Conservation (phyloP, 2,329 filamentous ascomycete species). For the Lachnellula occidentalis region DNA sequence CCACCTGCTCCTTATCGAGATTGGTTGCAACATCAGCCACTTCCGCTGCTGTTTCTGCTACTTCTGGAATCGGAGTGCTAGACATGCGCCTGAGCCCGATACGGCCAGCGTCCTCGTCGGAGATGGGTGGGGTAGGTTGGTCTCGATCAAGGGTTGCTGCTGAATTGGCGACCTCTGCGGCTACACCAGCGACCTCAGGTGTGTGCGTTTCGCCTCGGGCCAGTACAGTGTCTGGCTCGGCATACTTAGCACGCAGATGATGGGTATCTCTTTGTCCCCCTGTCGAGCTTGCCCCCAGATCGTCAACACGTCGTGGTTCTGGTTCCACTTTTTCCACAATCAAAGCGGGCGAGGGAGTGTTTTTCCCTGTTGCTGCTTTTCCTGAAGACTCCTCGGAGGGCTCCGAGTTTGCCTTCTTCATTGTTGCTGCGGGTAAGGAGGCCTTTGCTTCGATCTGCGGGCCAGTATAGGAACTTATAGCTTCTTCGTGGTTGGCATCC, state of each 20-base stretch:
- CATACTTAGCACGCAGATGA: conserved; percentile 30
- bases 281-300: conserved; percentile 32
- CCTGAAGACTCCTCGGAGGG: not conserved
- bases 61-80: conserved; percentile 37
- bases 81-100: conserved; percentile 33
- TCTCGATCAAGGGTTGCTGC: conserved; percentile 26
- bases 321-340: conserved; percentile 33
- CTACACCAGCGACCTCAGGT: conserved; percentile 22
- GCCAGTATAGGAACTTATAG: not conserved
- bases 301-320: conserved; percentile 32
- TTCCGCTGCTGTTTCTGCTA: conserved; percentile 40
- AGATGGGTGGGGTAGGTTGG: conserved; percentile 30
- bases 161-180: conserved; percentile 26
- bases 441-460: too few species aligned
- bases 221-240: conserved; percentile 31
- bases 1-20: conserved; percentile 29
- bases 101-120: conserved; percentile 31
- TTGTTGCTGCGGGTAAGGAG: not conserved
- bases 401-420: not conserved
- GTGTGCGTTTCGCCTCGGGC: conserved; percentile 22
- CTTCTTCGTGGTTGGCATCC: not conserved
- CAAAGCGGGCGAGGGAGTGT: conserved; percentile 20
- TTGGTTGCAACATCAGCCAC: conserved; percentile 38
- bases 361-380: not conserved
- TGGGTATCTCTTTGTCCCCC: conserved; percentile 32